Percentiles rank a stretch among this genome's conserved stretches.
phyloP scores from a whole-genome alignment of 371 early-diverging fungal genomes.

The Mucor circinelloides region DNA sequence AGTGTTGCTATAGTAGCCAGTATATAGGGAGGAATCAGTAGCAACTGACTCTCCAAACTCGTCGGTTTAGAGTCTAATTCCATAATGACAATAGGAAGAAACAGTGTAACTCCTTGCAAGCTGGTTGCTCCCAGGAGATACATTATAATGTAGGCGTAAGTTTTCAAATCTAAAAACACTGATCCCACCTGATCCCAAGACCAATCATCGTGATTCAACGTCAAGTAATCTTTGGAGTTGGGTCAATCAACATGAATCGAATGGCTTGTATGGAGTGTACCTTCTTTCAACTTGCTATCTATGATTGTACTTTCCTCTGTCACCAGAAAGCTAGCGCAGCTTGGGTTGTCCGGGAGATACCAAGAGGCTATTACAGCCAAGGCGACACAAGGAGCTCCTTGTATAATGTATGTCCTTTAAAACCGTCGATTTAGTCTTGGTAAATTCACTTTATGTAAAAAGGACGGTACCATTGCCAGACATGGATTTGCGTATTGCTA shows the following conservation, averaged over 20 bases:
- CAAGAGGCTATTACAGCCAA: background rate
- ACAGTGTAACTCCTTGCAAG: conserved; percentile 30
- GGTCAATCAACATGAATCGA: conserved; percentile 9
- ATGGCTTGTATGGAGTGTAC: conserved; percentile 17
- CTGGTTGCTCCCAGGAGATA: conserved; percentile 31
- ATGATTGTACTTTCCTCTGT: conserved; percentile 29
- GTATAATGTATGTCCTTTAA: conserved; percentile 54
- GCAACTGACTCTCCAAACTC: conserved; percentile 19
- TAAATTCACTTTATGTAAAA: too few relatives aligned
- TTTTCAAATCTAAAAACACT: conserved; percentile 6
- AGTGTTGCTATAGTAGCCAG: conserved; percentile 28
- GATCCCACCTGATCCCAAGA: conserved; percentile 24
- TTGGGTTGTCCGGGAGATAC: background rate
- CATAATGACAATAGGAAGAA: conserved; percentile 27
- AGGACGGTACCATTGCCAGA: conserved; percentile 38
- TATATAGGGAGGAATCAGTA: conserved; percentile 35
- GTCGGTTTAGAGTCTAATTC: conserved; percentile 21
- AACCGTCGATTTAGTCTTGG: background rate
- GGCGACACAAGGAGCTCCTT: conserved; percentile 54
- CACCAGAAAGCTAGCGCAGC: conserved; percentile 21
- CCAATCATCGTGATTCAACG: conserved; percentile 23
- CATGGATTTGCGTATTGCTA: conserved; percentile 23
- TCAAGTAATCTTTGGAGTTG: conserved; percentile 22
- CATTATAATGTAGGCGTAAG: conserved; percentile 23
- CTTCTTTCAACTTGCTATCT: conserved; percentile 17